Evolutionary conservation across 2,329 filamentous ascomycete species (phyloP), one percentile per base, ranked within the genome.

Genomic region (Arthrocladium fulminans): DNA sequence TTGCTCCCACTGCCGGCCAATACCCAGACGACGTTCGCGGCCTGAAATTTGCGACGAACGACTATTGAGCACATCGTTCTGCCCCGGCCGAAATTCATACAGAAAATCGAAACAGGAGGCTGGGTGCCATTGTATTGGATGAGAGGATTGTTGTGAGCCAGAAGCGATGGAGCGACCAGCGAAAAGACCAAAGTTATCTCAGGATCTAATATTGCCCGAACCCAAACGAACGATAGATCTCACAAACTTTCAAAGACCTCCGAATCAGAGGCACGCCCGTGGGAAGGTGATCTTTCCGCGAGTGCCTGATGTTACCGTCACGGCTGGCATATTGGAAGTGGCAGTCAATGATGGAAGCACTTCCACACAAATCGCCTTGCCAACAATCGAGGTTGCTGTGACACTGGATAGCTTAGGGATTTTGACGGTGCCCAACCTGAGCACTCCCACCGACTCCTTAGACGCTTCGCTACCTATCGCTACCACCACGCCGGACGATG

Each of bases 321-420:
- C 50, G 2, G 51, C 54, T 10, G 52, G 37, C 35, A 52, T 57
- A 2, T 32, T 57, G 10, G 45, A 56, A 17, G 49, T 59, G 27
- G 57, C 55, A 30, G 51, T 59, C 19, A 56, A 56, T 24, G 55
- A 56, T 35, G 54, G 52, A 17, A 56, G 51, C 20, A 46, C 49
- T 8, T 50, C 46, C 24, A 57, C 54, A 13, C 51, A 55, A 41
- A 45, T 58, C 6, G 25, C 54, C 22, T 49, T 47, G 20, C 52
- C 50, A 7, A 51, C 52, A 5, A 50, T 49, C 13, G 52, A 49
- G 22, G 41, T 50, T 5, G 51, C 56, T 17, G 51, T 58, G 9
- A 49, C 54, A 2, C n/a, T 58, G 27, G 49, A 45, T 23, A 50
- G 53, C 27, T 25, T 55, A 6, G 56, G 54, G 13, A 46, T 51